Percentiles rank a stretch among this genome's conserved stretches.
phyloP scores from a whole-genome alignment of 2,329 filamentous ascomycete genomes.

The Sordariomycetes sp. region DNA sequence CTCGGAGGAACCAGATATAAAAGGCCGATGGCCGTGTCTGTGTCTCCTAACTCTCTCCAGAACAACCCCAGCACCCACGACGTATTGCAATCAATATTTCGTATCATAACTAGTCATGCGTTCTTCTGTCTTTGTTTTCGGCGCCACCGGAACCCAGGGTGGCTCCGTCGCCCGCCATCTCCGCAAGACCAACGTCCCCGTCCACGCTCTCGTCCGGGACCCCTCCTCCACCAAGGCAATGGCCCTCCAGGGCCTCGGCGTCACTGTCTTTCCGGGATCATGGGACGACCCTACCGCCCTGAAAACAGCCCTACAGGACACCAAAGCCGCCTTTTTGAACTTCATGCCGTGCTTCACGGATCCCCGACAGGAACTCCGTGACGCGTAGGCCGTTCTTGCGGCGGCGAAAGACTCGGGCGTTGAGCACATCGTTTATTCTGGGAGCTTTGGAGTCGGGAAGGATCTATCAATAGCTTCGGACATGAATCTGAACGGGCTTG shows the following conservation, averaged over 20 bases:
- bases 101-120: background rate
- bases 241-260: constrained; percentile 23
- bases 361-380: constrained; percentile 13
- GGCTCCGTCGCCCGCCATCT: constrained; percentile 37
- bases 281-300: constrained; percentile 26
- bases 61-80: background rate
- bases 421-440: constrained; percentile 22
- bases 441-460: constrained; percentile 14
- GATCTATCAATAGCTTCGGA: constrained; percentile 11
- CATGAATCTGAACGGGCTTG: constrained; percentile 14
- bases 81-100: background rate
- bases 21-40: background rate
- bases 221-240: constrained; percentile 23
- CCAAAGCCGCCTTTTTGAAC: constrained; percentile 33
- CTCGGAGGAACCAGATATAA: no score
- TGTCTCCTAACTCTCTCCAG: background rate
- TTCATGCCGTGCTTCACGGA: constrained; percentile 15
- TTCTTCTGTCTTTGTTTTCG: constrained; percentile 24
- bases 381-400: constrained; percentile 17
- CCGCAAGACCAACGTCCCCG: constrained; percentile 23
- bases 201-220: constrained; percentile 34
- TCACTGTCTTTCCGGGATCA: constrained; percentile 28
- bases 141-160: constrained; percentile 36
- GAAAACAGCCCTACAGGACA: constrained; percentile 24
- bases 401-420: constrained; percentile 22